Percentiles rank a stretch among this genome's conserved stretches.
These are phyloP conservation scores for Kuraishia piskuri DNA, from an alignment of 805 yeast species.

Conservation along the genomic window DNA sequence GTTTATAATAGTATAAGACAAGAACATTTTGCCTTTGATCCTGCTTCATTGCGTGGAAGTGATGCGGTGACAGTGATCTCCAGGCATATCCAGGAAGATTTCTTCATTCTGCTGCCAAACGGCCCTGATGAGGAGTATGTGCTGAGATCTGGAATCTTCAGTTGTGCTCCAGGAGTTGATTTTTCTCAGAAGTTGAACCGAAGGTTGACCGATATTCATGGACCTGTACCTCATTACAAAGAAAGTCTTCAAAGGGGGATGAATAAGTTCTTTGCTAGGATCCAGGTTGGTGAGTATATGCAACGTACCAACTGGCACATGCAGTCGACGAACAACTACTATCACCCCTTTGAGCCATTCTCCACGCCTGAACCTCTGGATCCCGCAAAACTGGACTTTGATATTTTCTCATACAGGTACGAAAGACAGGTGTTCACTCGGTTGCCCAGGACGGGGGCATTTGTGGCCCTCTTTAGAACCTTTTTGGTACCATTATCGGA, in stretches of 20 bases:
- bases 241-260: slow-evolving; percentile 49
- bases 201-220: slow-evolving; percentile 54
- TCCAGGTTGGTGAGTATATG: slow-evolving; percentile 46
- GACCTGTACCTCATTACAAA: slow-evolving; percentile 64
- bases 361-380: slow-evolving; percentile 26
- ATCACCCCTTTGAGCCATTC: slow-evolving; percentile 31
- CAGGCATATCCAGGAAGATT: slow-evolving; percentile 44
- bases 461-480: slow-evolving; percentile 47
- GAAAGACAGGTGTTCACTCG: slow-evolving; percentile 55
- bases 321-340: slow-evolving; percentile 46
- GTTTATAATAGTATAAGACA: slow-evolving; percentile 29
- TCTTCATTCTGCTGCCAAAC: slow-evolving; percentile 33
- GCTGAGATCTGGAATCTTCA: slow-evolving; percentile 46
- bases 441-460: slow-evolving; percentile 37
- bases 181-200: slow-evolving; percentile 43
- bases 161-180: slow-evolving; percentile 69
- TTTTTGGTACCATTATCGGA: slow-evolving; percentile 44
- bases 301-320: slow-evolving; percentile 64
- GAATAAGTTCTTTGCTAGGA: slow-evolving; percentile 55
- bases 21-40: slow-evolving; percentile 27
- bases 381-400: slow-evolving; percentile 28
- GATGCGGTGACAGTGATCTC: slow-evolving; percentile 8
- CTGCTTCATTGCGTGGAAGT: slow-evolving; percentile 3
- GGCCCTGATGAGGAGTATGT: slow-evolving; percentile 43
- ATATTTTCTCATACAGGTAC: slow-evolving; percentile 44